Percentiles rank a stretch among this genome's conserved stretches.
phyloP scores from a whole-genome alignment of 352 stramenopile species.

The Achlya hypogyna region DNA sequence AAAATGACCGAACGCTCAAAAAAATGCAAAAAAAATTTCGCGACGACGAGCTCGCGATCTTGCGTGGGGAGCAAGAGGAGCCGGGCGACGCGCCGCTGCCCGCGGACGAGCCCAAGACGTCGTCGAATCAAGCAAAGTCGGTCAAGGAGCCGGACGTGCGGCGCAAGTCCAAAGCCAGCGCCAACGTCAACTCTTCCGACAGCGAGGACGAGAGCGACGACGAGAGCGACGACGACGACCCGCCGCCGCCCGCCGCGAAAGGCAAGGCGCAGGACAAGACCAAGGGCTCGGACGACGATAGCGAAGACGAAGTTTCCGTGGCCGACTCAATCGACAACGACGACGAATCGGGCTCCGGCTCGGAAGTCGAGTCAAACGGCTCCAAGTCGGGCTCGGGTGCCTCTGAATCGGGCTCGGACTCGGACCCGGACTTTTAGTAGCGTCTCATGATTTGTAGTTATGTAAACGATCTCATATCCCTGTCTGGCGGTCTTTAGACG shows the following conservation, averaged over 20 bases:
- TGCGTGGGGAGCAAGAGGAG: conserved; percentile 82
- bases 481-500: not conserved
- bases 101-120: conserved; percentile 36
- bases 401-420: conserved; percentile 51
- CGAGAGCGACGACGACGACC: conserved; percentile 30
- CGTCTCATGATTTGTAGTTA: not conserved
- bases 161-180: conserved; percentile 24
- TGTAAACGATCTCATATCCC: not conserved
- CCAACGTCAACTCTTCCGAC: conserved; percentile 1
- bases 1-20: conserved; percentile 85
- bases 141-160: conserved; percentile 40
- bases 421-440: conserved; percentile 67
- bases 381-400: conserved; percentile 39
- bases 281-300: conserved; percentile 16
- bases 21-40: conserved; percentile 90
- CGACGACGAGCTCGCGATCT: conserved; percentile 84
- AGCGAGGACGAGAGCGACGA: conserved; percentile 33
- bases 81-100: conserved; percentile 55
- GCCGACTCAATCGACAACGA: conserved; percentile 82
- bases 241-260: not conserved
- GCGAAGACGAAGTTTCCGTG: conserved; percentile 76
- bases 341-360: conserved; percentile 55
- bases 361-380: conserved; percentile 25
- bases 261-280: not conserved
- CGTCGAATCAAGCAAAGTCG: conserved; percentile 33